These are phyloP conservation scores for Crithidia thermophila DNA, from an alignment of 208 protist species.

Conservation along the genomic window DNA sequence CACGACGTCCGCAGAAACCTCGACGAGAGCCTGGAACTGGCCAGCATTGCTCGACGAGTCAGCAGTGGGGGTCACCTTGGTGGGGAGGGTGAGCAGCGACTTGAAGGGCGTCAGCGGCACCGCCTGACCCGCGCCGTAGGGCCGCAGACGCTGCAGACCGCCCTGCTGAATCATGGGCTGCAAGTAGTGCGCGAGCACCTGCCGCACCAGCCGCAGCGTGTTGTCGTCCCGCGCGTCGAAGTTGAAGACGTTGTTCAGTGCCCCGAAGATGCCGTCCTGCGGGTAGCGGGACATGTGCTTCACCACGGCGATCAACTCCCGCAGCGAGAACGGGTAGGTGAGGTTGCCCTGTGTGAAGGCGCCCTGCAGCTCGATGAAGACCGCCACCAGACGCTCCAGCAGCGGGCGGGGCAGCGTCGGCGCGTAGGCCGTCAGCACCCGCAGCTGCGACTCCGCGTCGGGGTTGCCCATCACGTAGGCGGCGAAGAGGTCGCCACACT, in stretches of 20 bases:
- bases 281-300: slow-evolving; percentile 91
- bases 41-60: neutral
- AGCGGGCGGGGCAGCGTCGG: slow-evolving; percentile 58
- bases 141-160: slow-evolving; percentile 51
- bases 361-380: slow-evolving; percentile 78
- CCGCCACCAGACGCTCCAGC: slow-evolving; percentile 62
- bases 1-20: slow-evolving; percentile 3
- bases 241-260: slow-evolving; percentile 88
- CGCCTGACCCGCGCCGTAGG: slow-evolving; percentile 44
- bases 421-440: slow-evolving; percentile 72
- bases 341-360: slow-evolving; percentile 88
- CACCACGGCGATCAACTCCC: slow-evolving; percentile 95
- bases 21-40: neutral
- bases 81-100: slow-evolving; percentile 32
- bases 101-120: slow-evolving; percentile 32
- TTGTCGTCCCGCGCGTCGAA: slow-evolving; percentile 83
- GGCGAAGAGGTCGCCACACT: slow-evolving; percentile 92
- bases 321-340: slow-evolving; percentile 90
- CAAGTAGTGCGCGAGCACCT: slow-evolving; percentile 57
- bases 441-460: slow-evolving; percentile 81
- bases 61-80: neutral
- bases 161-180: slow-evolving; percentile 41
- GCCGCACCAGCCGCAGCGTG: slow-evolving; percentile 70
- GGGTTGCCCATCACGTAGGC: slow-evolving; percentile 94
- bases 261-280: slow-evolving; percentile 80